Base-by-base conservation (phyloP, 768 basidiomycete genomes). In the Paxillus rubicundulus region DNA sequence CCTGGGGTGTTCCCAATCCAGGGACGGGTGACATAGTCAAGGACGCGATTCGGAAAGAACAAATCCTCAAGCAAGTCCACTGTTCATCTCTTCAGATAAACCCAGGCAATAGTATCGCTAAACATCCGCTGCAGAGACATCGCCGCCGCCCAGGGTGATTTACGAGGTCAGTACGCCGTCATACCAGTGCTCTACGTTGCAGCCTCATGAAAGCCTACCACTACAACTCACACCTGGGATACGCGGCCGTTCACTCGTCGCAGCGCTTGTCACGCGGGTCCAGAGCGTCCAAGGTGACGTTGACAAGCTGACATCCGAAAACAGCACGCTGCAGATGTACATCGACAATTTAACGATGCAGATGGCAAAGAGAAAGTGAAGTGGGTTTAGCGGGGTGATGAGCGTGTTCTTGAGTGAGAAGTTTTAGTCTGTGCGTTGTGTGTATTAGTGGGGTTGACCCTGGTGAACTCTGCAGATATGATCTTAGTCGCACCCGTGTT, bases 291-390 rank as follows among this genome's bases (percentile, higher is more conserved):
- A 92, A 70, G 77, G 75, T 52, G 91, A 93, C 57, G 79, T 89
- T n/a, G 87, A 92, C 55, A 91, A 88, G 67, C 75, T 93, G 18
- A 71, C 77, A 2, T 87, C 89, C 4, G 87, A 85, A 45, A 93
- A 93, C 57, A 84, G 85, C 51, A 92, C 85, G 6, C 72, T 93
- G 49, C 90, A 93, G 64, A 87, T 85, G 83, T 93, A 93, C 63
- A 91, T 92, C 63, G 89, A 93, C 65, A 93, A 93, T 60, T 66
- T 93, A 61, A 92, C 91, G 0, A 77, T 89, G 61, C 91, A 93
- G 68, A 89, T 92, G 84, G 86, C 89, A 28, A 89, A 84, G 65
- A 76, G 88, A 55, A 80, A 86, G 67, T 88, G 69, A 79, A 6
- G 24, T 5, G 24, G 4, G 24, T 13, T 5, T 30, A 2, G 7